Conservation (phyloP, 441 rosid genomes). For the Melianthus villosus region DNA sequence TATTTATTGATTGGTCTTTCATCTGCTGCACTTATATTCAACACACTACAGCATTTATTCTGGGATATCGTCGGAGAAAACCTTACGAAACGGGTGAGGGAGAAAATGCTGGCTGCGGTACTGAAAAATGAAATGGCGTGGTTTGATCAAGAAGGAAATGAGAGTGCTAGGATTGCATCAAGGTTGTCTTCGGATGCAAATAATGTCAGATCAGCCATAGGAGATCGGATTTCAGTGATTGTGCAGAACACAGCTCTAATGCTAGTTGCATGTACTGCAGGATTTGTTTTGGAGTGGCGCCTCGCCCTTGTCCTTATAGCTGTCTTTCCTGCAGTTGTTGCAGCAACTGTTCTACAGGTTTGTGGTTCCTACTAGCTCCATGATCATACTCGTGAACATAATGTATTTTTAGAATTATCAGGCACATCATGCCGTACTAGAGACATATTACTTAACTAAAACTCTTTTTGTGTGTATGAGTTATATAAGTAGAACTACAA, state of each 20-base stretch:
- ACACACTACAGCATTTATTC: slow-evolving; percentile 84
- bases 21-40: slow-evolving; percentile 71
- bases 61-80: slow-evolving; percentile 98
- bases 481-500: no score
- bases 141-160: slow-evolving; percentile 96
- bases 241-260: slow-evolving; percentile 84
- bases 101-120: slow-evolving; percentile 76
- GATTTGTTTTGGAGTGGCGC: slow-evolving; percentile 96
- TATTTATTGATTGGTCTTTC: slow-evolving; percentile 82
- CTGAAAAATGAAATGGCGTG: slow-evolving; percentile 97
- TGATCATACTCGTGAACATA: no score
- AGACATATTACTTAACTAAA: no score
- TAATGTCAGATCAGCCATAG: slow-evolving; percentile 90
- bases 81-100: slow-evolving; percentile 89
- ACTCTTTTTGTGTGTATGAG: no score
- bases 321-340: slow-evolving; percentile 88
- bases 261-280: slow-evolving; percentile 93
- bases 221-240: slow-evolving; percentile 81
- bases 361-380: slow-evolving; percentile 8
- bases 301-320: slow-evolving; percentile 90
- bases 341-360: slow-evolving; percentile 93
- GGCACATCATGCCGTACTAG: no score
- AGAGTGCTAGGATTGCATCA: slow-evolving; percentile 82
- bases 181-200: slow-evolving; percentile 90
- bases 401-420: no score